Conservation (phyloP, 805 yeast genomes). For the Priceomyces melissophilus region DNA sequence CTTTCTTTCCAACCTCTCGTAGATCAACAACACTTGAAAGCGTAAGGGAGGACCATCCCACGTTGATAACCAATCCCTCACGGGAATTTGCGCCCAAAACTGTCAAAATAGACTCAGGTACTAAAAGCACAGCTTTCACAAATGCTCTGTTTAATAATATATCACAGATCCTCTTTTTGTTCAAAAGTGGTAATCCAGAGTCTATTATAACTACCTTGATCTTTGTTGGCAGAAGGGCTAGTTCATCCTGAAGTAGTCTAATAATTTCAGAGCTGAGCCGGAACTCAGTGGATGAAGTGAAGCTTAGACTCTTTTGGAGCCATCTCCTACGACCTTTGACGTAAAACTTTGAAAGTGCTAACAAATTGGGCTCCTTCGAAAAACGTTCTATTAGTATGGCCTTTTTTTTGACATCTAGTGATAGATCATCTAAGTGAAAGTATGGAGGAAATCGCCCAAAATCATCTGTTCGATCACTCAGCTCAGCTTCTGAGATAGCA, state of each 20-base stretch:
- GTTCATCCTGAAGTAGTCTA: conserved; percentile 1
- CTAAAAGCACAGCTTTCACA: conserved; percentile 21
- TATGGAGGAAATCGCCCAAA: conserved; percentile 14
- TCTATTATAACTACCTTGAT: conserved; percentile 21
- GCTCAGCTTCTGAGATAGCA: conserved; percentile 2
- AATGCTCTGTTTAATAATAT: conserved; percentile 20
- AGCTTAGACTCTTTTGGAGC: neutral
- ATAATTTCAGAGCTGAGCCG: neutral
- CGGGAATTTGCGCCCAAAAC: conserved; percentile 18
- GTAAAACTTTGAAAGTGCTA: conserved; percentile 9
- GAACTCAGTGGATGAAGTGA: neutral
- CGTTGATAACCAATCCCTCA: conserved; percentile 26
- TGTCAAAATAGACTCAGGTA: conserved; percentile 16
- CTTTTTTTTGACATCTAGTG: conserved; percentile 16
- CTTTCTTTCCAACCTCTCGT: conserved; percentile 12
- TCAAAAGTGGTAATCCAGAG: conserved; percentile 11
- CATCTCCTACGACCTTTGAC: conserved; percentile 7
- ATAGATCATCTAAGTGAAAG: conserved; percentile 17
- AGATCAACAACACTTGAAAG: conserved; percentile 22
- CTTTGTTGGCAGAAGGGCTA: conserved; percentile 14
- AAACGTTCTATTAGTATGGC: conserved; percentile 1
- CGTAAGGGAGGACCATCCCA: conserved; percentile 23
- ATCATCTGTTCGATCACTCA: too few species aligned
- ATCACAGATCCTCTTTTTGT: conserved; percentile 15
- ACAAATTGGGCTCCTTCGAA: neutral